Percentiles rank a stretch among this genome's conserved stretches.
These are phyloP conservation scores for Phalaenopsis equestris DNA, from an alignment of 106 monocot species.

Conservation along the genomic window DNA sequence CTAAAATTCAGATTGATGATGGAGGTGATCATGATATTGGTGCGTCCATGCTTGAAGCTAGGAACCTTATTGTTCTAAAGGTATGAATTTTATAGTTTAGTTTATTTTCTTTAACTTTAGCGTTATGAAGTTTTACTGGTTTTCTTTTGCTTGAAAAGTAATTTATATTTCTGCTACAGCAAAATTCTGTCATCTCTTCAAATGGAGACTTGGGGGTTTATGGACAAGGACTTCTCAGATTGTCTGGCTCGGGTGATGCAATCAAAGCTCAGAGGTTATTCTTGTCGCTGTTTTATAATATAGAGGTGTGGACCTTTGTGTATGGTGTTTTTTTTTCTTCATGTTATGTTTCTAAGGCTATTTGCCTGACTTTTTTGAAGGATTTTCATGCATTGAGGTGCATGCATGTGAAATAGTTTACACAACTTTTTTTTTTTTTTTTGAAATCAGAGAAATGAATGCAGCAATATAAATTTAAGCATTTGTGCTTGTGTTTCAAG, in stretches of 20 bases:
- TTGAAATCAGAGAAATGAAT: background rate
- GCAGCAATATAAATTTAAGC: background rate
- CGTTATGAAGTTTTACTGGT: background rate
- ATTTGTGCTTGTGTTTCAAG: background rate
- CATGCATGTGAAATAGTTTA: no score
- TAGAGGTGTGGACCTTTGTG: slow-evolving; percentile 47
- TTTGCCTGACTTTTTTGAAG: background rate
- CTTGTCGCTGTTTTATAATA: slow-evolving; percentile 86
- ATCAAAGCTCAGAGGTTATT: slow-evolving; percentile 82
- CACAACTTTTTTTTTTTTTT: background rate
- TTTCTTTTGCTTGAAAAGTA: background rate
- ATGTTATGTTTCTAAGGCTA: background rate
- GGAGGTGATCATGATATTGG: slow-evolving; percentile 63
- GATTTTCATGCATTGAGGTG: background rate
- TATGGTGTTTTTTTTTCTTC: background rate
- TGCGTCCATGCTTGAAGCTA: slow-evolving; percentile 73
- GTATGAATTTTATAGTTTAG: slow-evolving; percentile 31
- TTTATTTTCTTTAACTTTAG: slow-evolving; percentile 4
- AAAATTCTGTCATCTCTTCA: slow-evolving; percentile 80
- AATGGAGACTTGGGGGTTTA: slow-evolving; percentile 75
- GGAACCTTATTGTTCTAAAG: slow-evolving; percentile 84
- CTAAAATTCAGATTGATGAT: slow-evolving; percentile 82
- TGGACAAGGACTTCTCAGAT: slow-evolving; percentile 83
- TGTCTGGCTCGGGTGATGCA: slow-evolving; percentile 79
- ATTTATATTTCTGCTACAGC: slow-evolving; percentile 38